Evolutionary conservation across 352 stramenopile species (phyloP).

Genomic region (Pythium volutum): DNA sequence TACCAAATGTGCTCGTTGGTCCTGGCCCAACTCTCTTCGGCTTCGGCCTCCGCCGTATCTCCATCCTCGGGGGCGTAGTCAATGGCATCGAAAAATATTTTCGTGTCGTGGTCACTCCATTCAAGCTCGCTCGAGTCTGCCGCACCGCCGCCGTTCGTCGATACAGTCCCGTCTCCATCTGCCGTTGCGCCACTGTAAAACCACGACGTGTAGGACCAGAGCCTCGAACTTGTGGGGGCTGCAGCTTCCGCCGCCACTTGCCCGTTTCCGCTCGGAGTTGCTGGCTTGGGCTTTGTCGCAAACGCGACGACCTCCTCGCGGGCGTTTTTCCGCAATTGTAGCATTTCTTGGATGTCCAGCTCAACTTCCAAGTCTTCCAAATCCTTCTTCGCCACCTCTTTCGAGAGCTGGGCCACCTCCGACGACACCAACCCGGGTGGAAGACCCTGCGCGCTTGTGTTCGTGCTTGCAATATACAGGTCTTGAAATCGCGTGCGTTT

Average conservation of each 20-base stretch:
- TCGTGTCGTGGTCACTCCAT: constrained; percentile 85
- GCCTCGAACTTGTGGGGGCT: constrained; percentile 28
- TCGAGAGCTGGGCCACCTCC: constrained; percentile 40
- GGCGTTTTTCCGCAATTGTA: constrained; percentile 51
- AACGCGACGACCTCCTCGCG: constrained; percentile 45
- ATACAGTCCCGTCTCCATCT: background rate
- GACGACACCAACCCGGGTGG: constrained; percentile 37
- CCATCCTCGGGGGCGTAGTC: constrained; percentile 66
- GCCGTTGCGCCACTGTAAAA: constrained; percentile 29
- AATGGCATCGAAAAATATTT: constrained; percentile 76
- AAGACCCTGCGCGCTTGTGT: constrained; percentile 24
- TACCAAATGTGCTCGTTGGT: constrained; percentile 76
- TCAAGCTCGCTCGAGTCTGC: constrained; percentile 43
- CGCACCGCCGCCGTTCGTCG: background rate
- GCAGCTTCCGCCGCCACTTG: background rate
- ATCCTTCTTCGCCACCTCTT: constrained; percentile 42
- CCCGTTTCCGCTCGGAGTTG: background rate
- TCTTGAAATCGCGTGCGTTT: constrained; percentile 55
- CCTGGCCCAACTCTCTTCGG: constrained; percentile 10
- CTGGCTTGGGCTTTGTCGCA: constrained; percentile 28
- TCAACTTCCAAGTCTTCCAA: constrained; percentile 68
- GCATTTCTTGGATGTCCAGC: constrained; percentile 69
- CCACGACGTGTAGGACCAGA: constrained; percentile 81
- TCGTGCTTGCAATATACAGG: constrained; percentile 41
- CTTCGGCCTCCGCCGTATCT: background rate